Evolutionary conservation across 352 stramenopile species (phyloP).

Genomic region (Phytophthora fragariae): DNA sequence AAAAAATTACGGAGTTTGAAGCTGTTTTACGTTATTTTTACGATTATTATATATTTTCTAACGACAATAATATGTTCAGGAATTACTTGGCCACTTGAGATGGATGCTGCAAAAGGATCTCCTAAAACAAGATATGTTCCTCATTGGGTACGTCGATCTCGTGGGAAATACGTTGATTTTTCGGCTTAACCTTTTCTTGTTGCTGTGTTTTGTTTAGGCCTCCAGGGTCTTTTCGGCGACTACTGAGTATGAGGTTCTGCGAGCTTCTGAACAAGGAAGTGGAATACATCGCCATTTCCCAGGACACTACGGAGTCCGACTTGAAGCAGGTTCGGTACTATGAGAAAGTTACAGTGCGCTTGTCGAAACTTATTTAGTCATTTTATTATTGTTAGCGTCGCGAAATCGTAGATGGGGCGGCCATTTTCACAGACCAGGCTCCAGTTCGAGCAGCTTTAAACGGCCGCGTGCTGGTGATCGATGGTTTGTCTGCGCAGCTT

Average conservation of each 20-base stretch:
- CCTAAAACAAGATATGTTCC: conserved; percentile 88
- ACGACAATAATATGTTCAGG: conserved; percentile 32
- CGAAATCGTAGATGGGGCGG: conserved; percentile 74
- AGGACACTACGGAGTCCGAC: conserved; percentile 95
- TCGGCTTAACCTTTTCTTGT: background rate
- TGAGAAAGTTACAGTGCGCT: background rate
- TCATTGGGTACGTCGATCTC: conserved; percentile 70
- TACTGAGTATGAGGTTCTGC: conserved; percentile 87
- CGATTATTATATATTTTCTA: background rate
- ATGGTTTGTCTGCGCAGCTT: conserved; percentile 57
- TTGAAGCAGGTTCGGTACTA: conserved; percentile 82
- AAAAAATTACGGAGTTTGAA: background rate
- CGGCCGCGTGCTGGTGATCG: conserved; percentile 94
- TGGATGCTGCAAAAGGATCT: conserved; percentile 91
- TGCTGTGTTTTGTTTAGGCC: conserved; percentile 43
- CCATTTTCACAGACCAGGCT: conserved; percentile 92
- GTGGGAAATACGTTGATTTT: background rate
- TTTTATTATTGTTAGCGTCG: conserved; percentile 45
- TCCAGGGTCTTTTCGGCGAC: conserved; percentile 71
- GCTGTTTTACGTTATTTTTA: background rate
- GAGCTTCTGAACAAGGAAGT: conserved; percentile 87
- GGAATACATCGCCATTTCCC: conserved; percentile 93
- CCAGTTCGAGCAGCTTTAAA: conserved; percentile 94
- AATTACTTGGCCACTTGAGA: conserved; percentile 77
- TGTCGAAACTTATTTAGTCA: background rate